Evolutionary conservation across 331 rosid species (phyloP).

Genomic region (Pyrus hybrid): DNA sequence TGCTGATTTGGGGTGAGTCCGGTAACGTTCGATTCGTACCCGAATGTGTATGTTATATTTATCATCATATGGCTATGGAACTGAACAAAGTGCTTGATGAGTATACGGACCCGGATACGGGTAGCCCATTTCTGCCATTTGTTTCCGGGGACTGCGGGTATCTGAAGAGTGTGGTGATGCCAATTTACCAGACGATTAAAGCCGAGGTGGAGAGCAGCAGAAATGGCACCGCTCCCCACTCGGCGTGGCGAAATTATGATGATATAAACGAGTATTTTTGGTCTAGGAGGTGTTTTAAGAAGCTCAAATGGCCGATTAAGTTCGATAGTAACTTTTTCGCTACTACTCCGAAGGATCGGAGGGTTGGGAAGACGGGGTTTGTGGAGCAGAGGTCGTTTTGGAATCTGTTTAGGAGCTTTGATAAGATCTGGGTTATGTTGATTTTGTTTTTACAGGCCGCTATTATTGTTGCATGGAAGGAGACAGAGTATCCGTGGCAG

Average conservation of each 20-base stretch:
- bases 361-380: slow-evolving; percentile 94
- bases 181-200: slow-evolving; percentile 57
- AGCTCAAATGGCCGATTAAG: slow-evolving; percentile 57
- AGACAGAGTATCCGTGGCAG: slow-evolving; percentile 37
- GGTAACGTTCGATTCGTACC: slow-evolving; percentile 78
- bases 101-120: slow-evolving; percentile 50
- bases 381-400: slow-evolving; percentile 97
- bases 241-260: slow-evolving; percentile 95
- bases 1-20: slow-evolving; percentile 86
- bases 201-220: slow-evolving; percentile 64
- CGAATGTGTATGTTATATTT: slow-evolving; percentile 69
- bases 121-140: slow-evolving; percentile 46
- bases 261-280: slow-evolving; percentile 91
- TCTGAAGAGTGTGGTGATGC: slow-evolving; percentile 66
- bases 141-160: slow-evolving; percentile 56
- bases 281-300: slow-evolving; percentile 78
- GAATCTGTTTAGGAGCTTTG: slow-evolving; percentile 86
- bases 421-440: slow-evolving; percentile 80
- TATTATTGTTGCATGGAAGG: slow-evolving; percentile 72
- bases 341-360: slow-evolving; percentile 38
- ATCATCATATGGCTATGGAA: slow-evolving; percentile 81
- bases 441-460: slow-evolving; percentile 75
- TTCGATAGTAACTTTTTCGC: slow-evolving; percentile 51
- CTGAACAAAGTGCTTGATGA: slow-evolving; percentile 52
- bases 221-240: slow-evolving; percentile 80